Evolutionary conservation across 129 eudicot species (phyloP), one percentile per base, ranked within the genome.

Genomic region (Helichrysum umbraculigerum): DNA sequence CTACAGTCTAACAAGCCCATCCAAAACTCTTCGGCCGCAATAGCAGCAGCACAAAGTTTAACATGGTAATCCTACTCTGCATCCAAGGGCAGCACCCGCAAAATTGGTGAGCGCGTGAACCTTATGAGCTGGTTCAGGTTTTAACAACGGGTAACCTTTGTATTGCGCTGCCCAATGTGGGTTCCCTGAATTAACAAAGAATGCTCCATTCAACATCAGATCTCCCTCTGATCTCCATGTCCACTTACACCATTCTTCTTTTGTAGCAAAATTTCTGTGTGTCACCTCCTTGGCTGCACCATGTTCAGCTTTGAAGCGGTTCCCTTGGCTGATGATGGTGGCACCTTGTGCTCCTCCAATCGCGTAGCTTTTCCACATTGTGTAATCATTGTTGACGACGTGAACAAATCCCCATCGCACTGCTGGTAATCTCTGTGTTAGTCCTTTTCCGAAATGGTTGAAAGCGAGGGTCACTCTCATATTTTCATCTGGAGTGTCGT

Each of bases 361-460:
- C 56, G 98, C 98, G 41, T 93, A 93, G 86, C 90, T 85, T 17
- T 86, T 63, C 98, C 98, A 93, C 62, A 90, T 93, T n/a, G 98
- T 93, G 84, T 93, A 93, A 69, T 93, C 98, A 20, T 93, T 93
- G 89, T 93, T 93, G 21, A 93, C 90, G 14, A 93, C 92, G 30
- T 93, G 98, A 65, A 90, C 78, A 73, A 86, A 88, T 4, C 98
- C 97, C 72, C 41, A 90, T 22, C 98, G 80, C 29, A 88, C 85
- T 15, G 97, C 88, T 0, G 98, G 98, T 86, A 93, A 84, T 67
- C 98, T 81, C 35, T 93, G 98, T 6, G 90, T 85, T 60, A 93
- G 72, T 60, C 92, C 84, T 84, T 90, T 93, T 4, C 98, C 97
- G 7, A 93, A 93, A 66, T 93, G 97, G 83, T 90, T 93, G 69